Percentiles rank a stretch among this genome's conserved stretches.
Conservation (phyloP, 495 filamentous ascomycete genomes). For the Cercophora samala region DNA sequence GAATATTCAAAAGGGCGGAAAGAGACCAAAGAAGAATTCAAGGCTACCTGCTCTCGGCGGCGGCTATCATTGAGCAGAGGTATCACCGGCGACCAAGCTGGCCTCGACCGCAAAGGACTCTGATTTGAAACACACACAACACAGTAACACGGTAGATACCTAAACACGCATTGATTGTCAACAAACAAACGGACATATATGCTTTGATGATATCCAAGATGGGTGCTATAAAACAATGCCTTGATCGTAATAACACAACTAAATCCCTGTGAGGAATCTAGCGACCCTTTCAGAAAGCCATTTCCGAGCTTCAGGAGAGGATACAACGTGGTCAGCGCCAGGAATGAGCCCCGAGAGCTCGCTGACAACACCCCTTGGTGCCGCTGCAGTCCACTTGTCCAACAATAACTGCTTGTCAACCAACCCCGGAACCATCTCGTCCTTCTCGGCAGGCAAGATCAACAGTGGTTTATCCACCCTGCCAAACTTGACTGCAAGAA, state of each 20-base stretch:
- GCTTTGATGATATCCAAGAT: not conserved
- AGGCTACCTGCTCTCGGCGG: too few species aligned
- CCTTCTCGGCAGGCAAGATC: constrained; percentile 61
- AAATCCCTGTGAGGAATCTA: constrained; percentile 23
- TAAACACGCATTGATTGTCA: too few species aligned
- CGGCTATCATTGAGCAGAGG: too few species aligned
- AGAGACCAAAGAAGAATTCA: too few species aligned
- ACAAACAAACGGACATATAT: not conserved
- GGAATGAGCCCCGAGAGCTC: constrained; percentile 33
- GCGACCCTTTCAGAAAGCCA: constrained; percentile 30
- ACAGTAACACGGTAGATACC: too few species aligned
- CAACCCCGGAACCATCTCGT: constrained; percentile 60
- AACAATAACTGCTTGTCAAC: constrained; percentile 65
- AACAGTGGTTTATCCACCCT: constrained; percentile 53
- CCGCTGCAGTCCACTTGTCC: constrained; percentile 50
- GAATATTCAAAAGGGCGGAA: too few species aligned
- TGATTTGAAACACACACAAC: too few species aligned
- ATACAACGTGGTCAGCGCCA: constrained; percentile 33
- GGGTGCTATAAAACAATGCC: too few species aligned
- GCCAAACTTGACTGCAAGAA: constrained; percentile 52
- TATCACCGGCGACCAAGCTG: too few species aligned
- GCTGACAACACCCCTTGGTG: constrained; percentile 20
- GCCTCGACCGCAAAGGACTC: too few species aligned
- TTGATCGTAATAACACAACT: not conserved
- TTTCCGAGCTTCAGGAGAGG: constrained; percentile 26